These are phyloP conservation scores for Candida pseudoviswanathii DNA, from an alignment of 1,139 yeast genomes.

Conservation along the genomic window DNA sequence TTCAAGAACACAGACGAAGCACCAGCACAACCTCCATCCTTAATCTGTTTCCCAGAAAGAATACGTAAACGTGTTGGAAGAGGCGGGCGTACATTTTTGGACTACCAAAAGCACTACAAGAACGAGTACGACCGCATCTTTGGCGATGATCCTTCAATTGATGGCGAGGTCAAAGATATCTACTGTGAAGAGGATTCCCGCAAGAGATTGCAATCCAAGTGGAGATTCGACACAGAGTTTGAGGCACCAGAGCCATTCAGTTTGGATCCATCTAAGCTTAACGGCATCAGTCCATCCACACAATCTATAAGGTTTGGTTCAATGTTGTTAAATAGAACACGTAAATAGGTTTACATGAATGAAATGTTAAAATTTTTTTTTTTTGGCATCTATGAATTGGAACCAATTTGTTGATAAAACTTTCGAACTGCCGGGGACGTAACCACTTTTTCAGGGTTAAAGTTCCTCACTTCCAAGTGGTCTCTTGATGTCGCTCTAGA, in stretches of 20 bases:
- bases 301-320: constrained; percentile 91
- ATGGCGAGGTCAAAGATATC: constrained; percentile 32
- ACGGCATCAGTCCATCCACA: constrained; percentile 82
- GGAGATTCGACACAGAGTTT: constrained; percentile 74
- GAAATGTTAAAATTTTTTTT: too few relatives aligned
- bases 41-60: constrained; percentile 26
- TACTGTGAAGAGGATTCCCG: constrained; percentile 57
- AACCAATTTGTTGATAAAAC: constrained; percentile 46
- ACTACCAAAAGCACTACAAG: constrained; percentile 24
- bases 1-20: constrained; percentile 21
- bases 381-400: too few relatives aligned
- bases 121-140: neutral
- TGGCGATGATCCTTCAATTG: too few relatives aligned
- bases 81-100: constrained; percentile 69
- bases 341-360: constrained; percentile 1
- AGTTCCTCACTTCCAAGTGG: constrained; percentile 78
- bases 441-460: constrained; percentile 55
- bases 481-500: constrained; percentile 81
- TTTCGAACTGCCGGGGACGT: constrained; percentile 64
- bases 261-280: constrained; percentile 67
- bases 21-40: constrained; percentile 16
- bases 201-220: constrained; percentile 65
- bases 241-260: constrained; percentile 58
- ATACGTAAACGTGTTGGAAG: constrained; percentile 79
- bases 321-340: constrained; percentile 55